phyloP scores from a whole-genome alignment of 148 eudicot genomes.

The Amaranthus palmeri region DNA sequence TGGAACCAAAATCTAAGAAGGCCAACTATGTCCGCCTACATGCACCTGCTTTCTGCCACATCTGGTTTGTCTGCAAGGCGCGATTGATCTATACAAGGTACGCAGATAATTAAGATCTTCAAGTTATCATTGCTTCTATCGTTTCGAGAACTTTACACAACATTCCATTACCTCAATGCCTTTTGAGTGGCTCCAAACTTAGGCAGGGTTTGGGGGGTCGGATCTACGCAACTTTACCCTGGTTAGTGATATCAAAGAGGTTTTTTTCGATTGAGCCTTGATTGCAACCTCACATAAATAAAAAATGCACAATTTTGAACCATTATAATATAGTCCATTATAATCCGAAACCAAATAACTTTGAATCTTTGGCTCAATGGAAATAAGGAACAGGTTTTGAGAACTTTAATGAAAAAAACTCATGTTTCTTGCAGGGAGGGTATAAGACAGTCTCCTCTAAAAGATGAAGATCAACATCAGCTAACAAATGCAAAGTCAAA shows the following conservation, averaged over 20 bases:
- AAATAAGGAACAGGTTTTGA: not conserved
- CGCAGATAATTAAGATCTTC: not conserved
- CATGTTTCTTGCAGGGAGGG: conserved; percentile 25
- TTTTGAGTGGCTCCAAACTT: too few relatives aligned
- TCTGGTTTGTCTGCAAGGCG: conserved; percentile 80
- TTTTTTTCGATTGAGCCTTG: too few relatives aligned
- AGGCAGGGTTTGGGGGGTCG: too few relatives aligned
- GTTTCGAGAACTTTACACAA: too few relatives aligned
- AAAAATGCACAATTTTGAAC: too few relatives aligned
- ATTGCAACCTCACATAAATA: too few relatives aligned
- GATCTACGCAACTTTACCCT: too few relatives aligned
- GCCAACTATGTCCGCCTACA: conserved; percentile 53
- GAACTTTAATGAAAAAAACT: not conserved
- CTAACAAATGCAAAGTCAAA: conserved; percentile 1
- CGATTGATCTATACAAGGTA: conserved; percentile 66
- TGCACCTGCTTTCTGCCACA: conserved; percentile 71
- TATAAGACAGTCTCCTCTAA: conserved; percentile 5
- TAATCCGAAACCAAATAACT: too few relatives aligned
- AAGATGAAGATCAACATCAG: conserved; percentile 2
- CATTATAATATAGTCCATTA: too few relatives aligned
- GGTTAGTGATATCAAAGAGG: too few relatives aligned
- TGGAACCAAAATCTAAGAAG: conserved; percentile 69
- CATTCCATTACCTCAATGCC: too few relatives aligned
- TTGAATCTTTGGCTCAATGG: not conserved
- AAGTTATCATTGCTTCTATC: not conserved